A percentile compares a stretch with the other conserved stretches of the same genome.
These are phyloP conservation scores for Circinella umbellata DNA, from an alignment of 371 early-diverging fungal genomes.

Conservation along the genomic window DNA sequence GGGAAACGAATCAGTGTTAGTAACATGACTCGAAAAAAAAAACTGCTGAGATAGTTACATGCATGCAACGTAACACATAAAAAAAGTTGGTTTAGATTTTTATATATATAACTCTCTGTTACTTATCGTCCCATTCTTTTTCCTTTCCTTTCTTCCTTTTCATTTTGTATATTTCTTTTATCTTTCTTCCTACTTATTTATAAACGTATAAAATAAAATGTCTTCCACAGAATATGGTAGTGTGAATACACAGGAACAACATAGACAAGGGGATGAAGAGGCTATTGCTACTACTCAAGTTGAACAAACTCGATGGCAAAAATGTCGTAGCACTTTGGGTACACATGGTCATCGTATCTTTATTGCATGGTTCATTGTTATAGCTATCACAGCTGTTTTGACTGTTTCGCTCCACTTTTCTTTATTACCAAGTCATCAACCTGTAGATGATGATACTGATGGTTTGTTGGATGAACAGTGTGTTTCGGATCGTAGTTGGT, in stretches of 20 bases:
- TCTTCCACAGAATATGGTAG: constrained; percentile 44
- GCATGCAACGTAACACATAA: constrained; percentile 10
- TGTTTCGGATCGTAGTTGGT: constrained; percentile 54
- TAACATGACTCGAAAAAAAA: constrained; percentile 1
- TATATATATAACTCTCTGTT: not conserved
- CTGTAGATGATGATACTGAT: constrained; percentile 13
- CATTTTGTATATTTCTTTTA: not conserved
- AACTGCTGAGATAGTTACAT: constrained; percentile 3
- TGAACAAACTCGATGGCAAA: constrained; percentile 33
- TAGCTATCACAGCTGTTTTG: constrained; percentile 40
- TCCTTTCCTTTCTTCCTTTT: constrained; percentile 1
- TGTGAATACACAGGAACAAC: constrained; percentile 20
- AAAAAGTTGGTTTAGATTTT: not conserved
- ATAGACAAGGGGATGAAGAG: constrained; percentile 34
- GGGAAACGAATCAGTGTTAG: not conserved
- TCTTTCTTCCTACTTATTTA: constrained; percentile 13
- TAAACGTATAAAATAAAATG: constrained; percentile 29
- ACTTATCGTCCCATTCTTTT: constrained; percentile 1
- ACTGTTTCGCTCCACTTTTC: constrained; percentile 43
- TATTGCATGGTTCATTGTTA: constrained; percentile 39
- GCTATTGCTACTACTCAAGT: constrained; percentile 17
- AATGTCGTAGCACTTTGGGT: constrained; percentile 32
- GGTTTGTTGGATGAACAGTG: constrained; percentile 30
- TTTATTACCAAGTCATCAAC: constrained; percentile 20
- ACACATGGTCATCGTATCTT: constrained; percentile 45